Percentiles rank a stretch among this genome's conserved stretches.
Evolutionary conservation across 768 basidiomycete genomes (phyloP).

Genomic region (Panellus pusillus): DNA sequence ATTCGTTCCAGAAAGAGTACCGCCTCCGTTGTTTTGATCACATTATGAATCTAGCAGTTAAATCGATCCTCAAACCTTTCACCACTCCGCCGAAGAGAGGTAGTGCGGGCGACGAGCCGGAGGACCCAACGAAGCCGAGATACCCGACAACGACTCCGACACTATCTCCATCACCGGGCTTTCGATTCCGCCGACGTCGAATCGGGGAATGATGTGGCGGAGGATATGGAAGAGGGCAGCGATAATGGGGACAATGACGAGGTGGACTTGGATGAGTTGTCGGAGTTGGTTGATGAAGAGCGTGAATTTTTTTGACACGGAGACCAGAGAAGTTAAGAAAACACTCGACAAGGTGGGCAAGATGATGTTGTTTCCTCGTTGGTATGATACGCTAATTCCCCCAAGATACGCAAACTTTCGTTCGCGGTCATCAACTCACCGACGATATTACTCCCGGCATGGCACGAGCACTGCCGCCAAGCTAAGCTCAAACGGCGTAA

Average conservation of each 20-base stretch:
- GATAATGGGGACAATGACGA: background rate
- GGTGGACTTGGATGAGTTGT: background rate
- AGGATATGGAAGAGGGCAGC: background rate
- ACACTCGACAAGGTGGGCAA: background rate
- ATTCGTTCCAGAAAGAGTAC: background rate
- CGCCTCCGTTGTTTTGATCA: conserved; percentile 15
- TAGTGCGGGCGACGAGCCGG: too few relatives aligned
- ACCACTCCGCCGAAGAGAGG: background rate
- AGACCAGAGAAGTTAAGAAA: background rate
- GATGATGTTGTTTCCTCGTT: too few relatives aligned
- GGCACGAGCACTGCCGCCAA: conserved; percentile 7
- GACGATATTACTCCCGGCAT: conserved; percentile 22
- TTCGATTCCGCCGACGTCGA: too few relatives aligned
- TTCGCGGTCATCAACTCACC: conserved; percentile 26
- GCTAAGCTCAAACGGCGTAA: background rate
- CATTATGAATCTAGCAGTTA: conserved; percentile 4
- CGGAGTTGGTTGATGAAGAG: background rate
- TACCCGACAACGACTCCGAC: too few relatives aligned
- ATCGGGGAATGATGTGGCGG: background rate
- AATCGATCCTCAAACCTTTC: background rate
- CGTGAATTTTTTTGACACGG: too few relatives aligned
- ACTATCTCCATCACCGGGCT: too few relatives aligned
- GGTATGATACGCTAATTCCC: too few relatives aligned
- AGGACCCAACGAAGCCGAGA: too few relatives aligned
- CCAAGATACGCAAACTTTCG: conserved; percentile 23